Evolutionary conservation across 108 stramenopile species (phyloP), one percentile per base, ranked within the genome.

Genomic region (Skeletonema potamos): DNA sequence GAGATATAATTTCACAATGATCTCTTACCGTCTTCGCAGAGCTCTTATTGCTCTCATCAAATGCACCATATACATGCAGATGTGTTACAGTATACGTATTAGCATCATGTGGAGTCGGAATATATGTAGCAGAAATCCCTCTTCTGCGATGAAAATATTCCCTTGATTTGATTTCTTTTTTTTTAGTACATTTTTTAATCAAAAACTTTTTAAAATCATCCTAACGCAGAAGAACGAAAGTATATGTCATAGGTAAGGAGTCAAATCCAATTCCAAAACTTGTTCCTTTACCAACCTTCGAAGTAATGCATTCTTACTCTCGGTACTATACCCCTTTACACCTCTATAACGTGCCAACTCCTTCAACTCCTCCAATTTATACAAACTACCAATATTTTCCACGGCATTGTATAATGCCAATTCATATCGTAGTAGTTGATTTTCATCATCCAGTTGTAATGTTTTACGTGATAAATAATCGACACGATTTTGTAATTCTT

Each of bases 331-430:
- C 20, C 77, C 77, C 22, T 51, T 71, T 17, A 78, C 11, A 33
- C 70, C 65, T 13, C 51, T 44, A 32, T 54, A 30, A 26, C 77
- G 51, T 59, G 77, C 77, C 27, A 78, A 43, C 37, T 78, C 77
- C 46, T 78, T 78, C 60, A 78, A 66, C 46, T 78, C 77, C 37
- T 78, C 77, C 57, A 78, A 59, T 43, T 71, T 70, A 66, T 71
- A 78, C 48, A 37, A 27, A 24, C 69, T 30, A 7, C 64, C 32
- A 1, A 66, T 51, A 62, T 70, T 58, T 46, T 78, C 77, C 17
- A 71, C 77, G 8, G 64, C 77, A 41, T 66, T 51, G 60, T 64
- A 78, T 20, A 78, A 29, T 6, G 77, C 70, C 36, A 78, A 18
- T 41, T 78, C 77, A 22, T 56, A 43, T 11, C 65, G 58, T 36